Base-by-base conservation (phyloP, 768 basidiomycete genomes). In the Fistulinella prunicolor region DNA sequence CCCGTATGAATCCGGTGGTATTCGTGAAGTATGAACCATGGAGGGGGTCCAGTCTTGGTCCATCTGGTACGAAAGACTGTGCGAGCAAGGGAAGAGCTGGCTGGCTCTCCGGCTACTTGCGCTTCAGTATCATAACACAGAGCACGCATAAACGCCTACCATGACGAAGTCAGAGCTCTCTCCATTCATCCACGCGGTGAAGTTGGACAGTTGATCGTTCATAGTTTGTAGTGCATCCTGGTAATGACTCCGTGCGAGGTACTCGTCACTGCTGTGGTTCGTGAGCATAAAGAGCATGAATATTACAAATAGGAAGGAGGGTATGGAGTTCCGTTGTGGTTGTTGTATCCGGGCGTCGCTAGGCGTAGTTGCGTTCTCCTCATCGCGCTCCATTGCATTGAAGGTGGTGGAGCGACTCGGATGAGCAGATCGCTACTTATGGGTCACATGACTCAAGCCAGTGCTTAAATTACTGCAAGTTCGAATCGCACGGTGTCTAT, bases 271-370 rank as follows among this genome's bases (percentile, higher is more conserved):
- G 50, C 77, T 83, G 50, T 85, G 82, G 56, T 82, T 89, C 39
- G 84, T 86, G 65, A 91, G 78, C 79, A 91, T 76, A 67, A 86
- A 89, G 22, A 91, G 71, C 61, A 89, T 74, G 49, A 91, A 79
- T 55, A 75, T 77, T 46, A 90, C 72, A 70, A 92, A 81, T 29
- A 91, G 73, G 55, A 92, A 80, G 6, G 85, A 82, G 1, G 88
- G 79, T 34, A 90, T 68, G 2, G 86, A 83, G 64, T 78, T 79
- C 22, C 85, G 77, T 45, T 66, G 75, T 34, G 32, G 32, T 34
- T 68, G 68, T 32, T 46, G 56, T 16, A 17, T 38, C 38, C 47
- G 54, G 16, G 22, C 42, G 22, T 57, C 54, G n/a, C n/a, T n/a
- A n/a, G n/a, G n/a, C 30, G 29, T 23, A 38, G 22, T 39, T 10